Base-by-base conservation (phyloP, 1,284 basidiomycete genomes). In the Ustilago curta region DNA sequence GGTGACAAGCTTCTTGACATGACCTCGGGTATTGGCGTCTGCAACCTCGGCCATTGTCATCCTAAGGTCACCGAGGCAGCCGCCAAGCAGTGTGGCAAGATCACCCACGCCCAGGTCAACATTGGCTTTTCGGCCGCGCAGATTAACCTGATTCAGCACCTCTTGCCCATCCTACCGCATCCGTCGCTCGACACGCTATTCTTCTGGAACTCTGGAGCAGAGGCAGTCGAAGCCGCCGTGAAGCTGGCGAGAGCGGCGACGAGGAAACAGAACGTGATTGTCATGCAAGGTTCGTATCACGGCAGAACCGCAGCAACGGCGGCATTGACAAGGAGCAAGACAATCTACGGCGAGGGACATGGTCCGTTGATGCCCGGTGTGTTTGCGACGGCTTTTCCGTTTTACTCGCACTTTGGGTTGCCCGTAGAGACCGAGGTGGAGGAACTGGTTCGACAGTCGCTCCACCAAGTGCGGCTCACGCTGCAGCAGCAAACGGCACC, bases 321-420 rank as follows among this genome's bases (percentile, higher is more conserved):
- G 89, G 91, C 91, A 1, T 87, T 97, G 29, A 97, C 94, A 16
- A 90, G 90, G 79, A 94, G 92, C 87, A 97, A 97, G 87, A 97
- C 94, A 0, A 88, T 93, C 58, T 97, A 96, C 85, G 91, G 90
- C 50, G 90, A 91, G 73, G 92, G 92, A 4, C 88, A 89, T 67
- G 89, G 89, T 39, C 93, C 93, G 5, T 86, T 94, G 50, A 94
- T 96, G 93, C 92, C 92, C 39, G 93, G 94, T 9, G 92, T 92
- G 5, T 94, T 91, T 86, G 88, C 90, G 0, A 89, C 91, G 8
- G 90, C 94, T 0, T 99, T 90, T 88, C 96, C 95, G 0, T 98
- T 92, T 88, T 97, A 94, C 92, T 93, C 97, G 85, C 93, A 95
- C 80, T 87, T 91, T 68, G 91, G 91, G 50, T 84, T 92, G 4